These are phyloP conservation scores for Skeletonema tropicum DNA, from an alignment of 108 stramenopile species.

Conservation along the genomic window DNA sequence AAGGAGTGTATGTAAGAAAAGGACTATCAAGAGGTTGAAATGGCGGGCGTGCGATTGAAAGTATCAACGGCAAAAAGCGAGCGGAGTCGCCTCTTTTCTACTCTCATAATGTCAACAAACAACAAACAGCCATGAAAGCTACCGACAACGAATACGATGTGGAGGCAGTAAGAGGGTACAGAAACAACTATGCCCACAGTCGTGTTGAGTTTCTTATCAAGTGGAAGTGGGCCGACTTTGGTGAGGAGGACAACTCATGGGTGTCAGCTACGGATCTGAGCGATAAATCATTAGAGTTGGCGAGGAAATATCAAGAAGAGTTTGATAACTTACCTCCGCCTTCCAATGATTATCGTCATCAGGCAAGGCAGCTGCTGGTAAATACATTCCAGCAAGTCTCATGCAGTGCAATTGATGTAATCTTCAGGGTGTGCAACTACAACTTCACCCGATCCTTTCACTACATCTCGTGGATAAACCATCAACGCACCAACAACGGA, in stretches of 20 bases:
- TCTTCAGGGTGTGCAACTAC: not conserved
- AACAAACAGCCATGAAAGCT: not conserved
- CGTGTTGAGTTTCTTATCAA: not conserved
- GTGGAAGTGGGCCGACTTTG: not conserved
- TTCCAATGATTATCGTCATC: not conserved
- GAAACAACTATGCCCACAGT: not conserved
- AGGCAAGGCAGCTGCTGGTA: constrained; percentile 13
- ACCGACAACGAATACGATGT: not conserved
- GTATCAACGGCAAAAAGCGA: not conserved
- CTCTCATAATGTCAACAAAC: not conserved
- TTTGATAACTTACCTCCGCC: not conserved
- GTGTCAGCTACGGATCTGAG: not conserved
- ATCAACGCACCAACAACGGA: not conserved
- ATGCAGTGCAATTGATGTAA: constrained; percentile 5
- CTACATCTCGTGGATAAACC: not conserved
- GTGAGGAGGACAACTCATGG: not conserved
- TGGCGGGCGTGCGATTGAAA: constrained; percentile 2
- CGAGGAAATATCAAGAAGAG: not conserved
- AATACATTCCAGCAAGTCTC: constrained; percentile 14
- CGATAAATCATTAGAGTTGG: not conserved
- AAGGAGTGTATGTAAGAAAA: no score
- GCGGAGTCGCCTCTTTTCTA: not conserved
- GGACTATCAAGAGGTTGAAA: not conserved
- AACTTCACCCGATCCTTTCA: constrained; percentile 14
- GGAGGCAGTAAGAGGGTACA: not conserved